These are phyloP conservation scores for Candida tetrigidarum DNA, from an alignment of 1,139 yeast species.

Conservation along the genomic window DNA sequence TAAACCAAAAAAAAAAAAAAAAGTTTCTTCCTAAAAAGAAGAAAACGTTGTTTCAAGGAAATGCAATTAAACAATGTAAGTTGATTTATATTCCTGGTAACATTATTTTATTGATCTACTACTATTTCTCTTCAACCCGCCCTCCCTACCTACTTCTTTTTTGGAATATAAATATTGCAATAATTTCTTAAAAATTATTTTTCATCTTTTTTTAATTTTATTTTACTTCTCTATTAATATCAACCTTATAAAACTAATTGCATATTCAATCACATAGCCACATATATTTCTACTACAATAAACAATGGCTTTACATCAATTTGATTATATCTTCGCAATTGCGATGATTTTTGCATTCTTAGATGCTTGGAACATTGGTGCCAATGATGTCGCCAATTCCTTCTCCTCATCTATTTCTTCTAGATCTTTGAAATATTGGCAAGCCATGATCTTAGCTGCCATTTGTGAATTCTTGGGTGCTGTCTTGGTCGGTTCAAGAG, in stretches of 20 bases:
- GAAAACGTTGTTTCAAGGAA: too few relatives aligned
- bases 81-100: too few relatives aligned
- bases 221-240: background rate
- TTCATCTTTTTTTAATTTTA: background rate
- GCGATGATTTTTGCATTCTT: constrained; percentile 74
- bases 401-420: constrained; percentile 78
- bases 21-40: too few relatives aligned
- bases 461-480: constrained; percentile 76
- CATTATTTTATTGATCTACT: background rate
- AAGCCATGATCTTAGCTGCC: constrained; percentile 73
- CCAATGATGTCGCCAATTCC: constrained; percentile 83
- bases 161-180: constrained; percentile 1
- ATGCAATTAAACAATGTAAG: too few relatives aligned
- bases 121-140: background rate
- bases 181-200: background rate
- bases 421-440: constrained; percentile 70
- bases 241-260: background rate
- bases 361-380: constrained; percentile 86
- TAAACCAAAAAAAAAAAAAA: background rate
- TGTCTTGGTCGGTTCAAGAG: constrained; percentile 71
- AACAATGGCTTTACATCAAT: constrained; percentile 50
- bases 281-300: background rate
- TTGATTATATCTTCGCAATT: constrained; percentile 68
- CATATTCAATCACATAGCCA: background rate
- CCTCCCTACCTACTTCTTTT: background rate